A percentile compares a stretch with the other conserved stretches of the same genome.
Evolutionary conservation across 805 yeast genomes (phyloP).

Genomic region (Saccharomyces kudriavzevii): DNA sequence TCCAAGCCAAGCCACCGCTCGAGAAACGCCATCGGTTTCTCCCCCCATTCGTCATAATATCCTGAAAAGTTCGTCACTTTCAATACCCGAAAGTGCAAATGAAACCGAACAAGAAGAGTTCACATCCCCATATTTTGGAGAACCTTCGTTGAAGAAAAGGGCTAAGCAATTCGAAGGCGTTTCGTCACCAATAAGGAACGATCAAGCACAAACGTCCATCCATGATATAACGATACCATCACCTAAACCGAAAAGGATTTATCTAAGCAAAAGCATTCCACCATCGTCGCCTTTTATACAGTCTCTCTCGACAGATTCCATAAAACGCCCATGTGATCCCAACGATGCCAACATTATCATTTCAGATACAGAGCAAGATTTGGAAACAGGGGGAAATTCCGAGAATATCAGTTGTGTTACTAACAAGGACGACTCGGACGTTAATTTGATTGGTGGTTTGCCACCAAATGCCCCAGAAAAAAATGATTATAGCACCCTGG

Average conservation of each 20-base stretch:
- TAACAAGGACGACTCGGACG: conserved; percentile 7
- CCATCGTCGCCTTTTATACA: not conserved
- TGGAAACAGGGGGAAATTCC: not conserved
- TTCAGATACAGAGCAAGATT: conserved; percentile 17
- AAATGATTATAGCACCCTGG: not conserved
- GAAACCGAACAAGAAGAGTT: not conserved
- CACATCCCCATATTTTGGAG: conserved; percentile 11
- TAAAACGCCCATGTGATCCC: not conserved
- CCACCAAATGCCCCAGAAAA: not conserved
- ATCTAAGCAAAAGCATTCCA: not conserved
- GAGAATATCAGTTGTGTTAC: not conserved
- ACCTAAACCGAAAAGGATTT: not conserved
- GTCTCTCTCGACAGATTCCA: not conserved
- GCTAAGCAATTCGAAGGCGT: not conserved
- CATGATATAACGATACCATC: not conserved
- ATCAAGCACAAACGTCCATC: not conserved
- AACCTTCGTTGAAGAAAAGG: conserved; percentile 5
- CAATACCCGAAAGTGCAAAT: not conserved
- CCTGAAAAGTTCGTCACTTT: not conserved
- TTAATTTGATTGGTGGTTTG: conserved; percentile 12
- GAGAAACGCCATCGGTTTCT: not conserved
- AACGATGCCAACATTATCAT: conserved; percentile 5
- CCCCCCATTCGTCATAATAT: not conserved
- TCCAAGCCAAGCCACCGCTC: not conserved
- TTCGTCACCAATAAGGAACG: not conserved